phyloP scores from a whole-genome alignment of 805 yeast species.

The Metschnikowia anglica region DNA sequence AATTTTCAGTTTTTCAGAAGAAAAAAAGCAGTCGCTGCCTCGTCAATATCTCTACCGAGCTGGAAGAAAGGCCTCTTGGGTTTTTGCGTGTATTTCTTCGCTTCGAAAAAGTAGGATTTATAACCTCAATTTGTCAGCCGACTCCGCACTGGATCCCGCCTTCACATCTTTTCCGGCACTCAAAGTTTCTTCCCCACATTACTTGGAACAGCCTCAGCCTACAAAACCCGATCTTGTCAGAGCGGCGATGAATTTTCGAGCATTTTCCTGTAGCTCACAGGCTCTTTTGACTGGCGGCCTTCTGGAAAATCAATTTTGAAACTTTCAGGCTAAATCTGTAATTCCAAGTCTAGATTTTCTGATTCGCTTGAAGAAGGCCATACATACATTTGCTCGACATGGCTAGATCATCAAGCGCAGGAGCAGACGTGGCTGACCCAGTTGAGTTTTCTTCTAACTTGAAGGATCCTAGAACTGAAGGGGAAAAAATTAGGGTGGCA shows the following conservation, averaged over 20 bases:
- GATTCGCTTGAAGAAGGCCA: too few species aligned
- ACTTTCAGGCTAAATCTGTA: too few species aligned
- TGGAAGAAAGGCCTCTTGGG: too few species aligned
- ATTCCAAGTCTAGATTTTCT: too few species aligned
- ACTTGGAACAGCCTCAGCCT: neutral
- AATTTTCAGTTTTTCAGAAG: too few species aligned
- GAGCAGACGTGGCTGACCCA: neutral
- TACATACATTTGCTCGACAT: neutral
- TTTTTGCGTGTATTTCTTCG: too few species aligned
- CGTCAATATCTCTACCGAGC: too few species aligned
- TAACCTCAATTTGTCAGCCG: too few species aligned
- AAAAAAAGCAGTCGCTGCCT: too few species aligned
- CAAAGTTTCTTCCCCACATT: conserved; percentile 5
- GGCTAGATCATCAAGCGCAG: neutral
- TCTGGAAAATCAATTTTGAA: neutral
- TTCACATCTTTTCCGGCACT: conserved; percentile 1
- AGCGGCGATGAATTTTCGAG: neutral
- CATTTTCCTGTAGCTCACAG: neutral
- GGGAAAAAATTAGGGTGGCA: conserved; percentile 4
- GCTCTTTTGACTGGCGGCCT: neutral
- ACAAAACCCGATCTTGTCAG: neutral
- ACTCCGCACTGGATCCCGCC: neutral
- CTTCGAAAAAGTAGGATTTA: too few species aligned
- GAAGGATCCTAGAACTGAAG: neutral
- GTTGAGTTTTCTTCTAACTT: neutral